Evolutionary conservation across 441 rosid species (phyloP).

Genomic region (Syzygium malaccense): DNA sequence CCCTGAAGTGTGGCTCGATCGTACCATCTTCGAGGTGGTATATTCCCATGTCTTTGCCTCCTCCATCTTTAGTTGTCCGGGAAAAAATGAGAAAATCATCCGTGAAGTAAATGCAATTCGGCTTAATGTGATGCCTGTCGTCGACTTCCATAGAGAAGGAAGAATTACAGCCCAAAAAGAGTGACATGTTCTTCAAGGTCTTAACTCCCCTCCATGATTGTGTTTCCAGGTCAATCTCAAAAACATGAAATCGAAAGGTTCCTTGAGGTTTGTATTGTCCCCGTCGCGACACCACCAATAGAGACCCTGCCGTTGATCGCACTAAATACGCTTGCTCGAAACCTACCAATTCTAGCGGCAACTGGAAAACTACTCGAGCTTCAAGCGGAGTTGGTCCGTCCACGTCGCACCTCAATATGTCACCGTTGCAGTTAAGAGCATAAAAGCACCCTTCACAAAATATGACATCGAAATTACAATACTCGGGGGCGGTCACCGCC

Average conservation of each 20-base stretch:
- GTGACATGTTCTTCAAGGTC: neutral
- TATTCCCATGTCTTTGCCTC: too few relatives aligned
- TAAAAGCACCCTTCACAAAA: neutral
- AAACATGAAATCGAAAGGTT: neutral
- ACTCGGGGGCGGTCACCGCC: accelerated
- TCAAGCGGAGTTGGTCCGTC: neutral
- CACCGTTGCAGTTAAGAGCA: neutral
- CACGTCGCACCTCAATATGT: neutral
- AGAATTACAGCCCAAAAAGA: neutral
- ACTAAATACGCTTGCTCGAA: neutral
- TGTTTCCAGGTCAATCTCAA: neutral
- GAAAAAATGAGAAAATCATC: neutral
- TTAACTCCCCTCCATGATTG: neutral
- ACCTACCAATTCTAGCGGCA: neutral
- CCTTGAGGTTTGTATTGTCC: neutral
- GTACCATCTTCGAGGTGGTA: too few relatives aligned
- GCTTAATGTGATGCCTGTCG: neutral
- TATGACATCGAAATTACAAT: neutral
- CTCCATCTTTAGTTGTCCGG: too few relatives aligned
- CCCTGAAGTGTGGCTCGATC: neutral
- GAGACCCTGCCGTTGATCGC: neutral
- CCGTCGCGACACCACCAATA: neutral
- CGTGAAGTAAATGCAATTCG: neutral
- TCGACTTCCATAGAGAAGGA: neutral
- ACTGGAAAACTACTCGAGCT: neutral